Evolutionary conservation across 2,329 filamentous ascomycete genomes (phyloP).

Genomic region (Fusarium paranaense): DNA sequence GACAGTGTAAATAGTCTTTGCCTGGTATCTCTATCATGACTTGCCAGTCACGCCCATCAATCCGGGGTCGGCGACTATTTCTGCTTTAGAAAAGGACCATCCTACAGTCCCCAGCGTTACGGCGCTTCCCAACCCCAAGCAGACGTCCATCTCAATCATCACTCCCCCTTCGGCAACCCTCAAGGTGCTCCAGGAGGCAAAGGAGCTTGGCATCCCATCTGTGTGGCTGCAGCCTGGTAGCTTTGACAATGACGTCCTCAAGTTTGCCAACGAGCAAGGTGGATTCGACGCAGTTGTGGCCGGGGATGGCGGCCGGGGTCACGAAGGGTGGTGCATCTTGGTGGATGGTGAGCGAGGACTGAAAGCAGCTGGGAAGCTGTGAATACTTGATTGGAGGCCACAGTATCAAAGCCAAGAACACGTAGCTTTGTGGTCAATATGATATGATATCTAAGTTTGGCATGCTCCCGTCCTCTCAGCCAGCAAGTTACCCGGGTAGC

Average conservation of each 20-base stretch:
- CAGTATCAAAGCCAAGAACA: not conserved
- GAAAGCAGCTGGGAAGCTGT: constrained; percentile 66
- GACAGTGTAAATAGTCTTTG: constrained; percentile 72
- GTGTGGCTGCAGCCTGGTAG: constrained; percentile 94
- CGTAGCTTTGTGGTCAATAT: not conserved
- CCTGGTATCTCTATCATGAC: constrained; percentile 84
- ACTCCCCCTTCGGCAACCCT: constrained; percentile 85
- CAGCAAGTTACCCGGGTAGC: not conserved
- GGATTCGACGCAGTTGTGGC: constrained; percentile 78
- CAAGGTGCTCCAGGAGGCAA: constrained; percentile 81
- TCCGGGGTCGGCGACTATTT: constrained; percentile 74
- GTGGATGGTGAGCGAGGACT: constrained; percentile 81
- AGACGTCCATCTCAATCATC: constrained; percentile 86
- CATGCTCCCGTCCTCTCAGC: not conserved
- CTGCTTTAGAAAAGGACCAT: constrained; percentile 68
- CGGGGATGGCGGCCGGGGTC: constrained; percentile 71
- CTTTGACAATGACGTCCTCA: constrained; percentile 80
- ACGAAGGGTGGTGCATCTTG: constrained; percentile 87
- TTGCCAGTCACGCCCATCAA: constrained; percentile 88
- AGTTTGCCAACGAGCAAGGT: constrained; percentile 70
- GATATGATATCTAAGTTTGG: not conserved
- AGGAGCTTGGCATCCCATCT: constrained; percentile 75
- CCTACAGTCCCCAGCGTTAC: constrained; percentile 74
- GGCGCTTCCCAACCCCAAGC: constrained; percentile 71
- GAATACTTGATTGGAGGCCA: constrained; percentile 1